Base-by-base conservation (phyloP, 768 basidiomycete species). In the Boletus pseudopeckii region DNA sequence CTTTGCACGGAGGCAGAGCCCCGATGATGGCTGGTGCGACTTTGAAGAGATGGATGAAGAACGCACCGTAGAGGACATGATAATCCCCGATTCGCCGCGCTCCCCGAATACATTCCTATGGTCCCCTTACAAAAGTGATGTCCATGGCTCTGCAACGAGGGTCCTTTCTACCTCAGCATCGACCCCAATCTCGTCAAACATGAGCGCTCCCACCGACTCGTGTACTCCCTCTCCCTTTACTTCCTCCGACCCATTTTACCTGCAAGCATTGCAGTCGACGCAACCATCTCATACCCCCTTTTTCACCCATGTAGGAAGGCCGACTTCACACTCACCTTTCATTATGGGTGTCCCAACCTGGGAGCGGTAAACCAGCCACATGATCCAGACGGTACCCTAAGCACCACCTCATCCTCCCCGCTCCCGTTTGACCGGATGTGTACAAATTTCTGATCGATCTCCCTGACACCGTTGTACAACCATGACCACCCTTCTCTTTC, bases 201-300 rank as follows among this genome's bases (percentile, higher is more conserved):
- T 51, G 44, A 53, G 15, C 52, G 54, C 63, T 39, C 61, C 72
- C 49, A 48, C 62, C 34, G 70, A 69, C 24, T 24, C 63, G 1
- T 59, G 44, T 48, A 1, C 57, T 24, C 34, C 70, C 48, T 74
- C 75, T 34, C 58, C 67, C 32, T 79, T 79, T 61, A 66, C 75
- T 1, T 73, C 76, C 47, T 75, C 78, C 11, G 79, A 80, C 56
- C 79, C 78, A n/a, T 79, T 79, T 63, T 79, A 76, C 59, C 58
- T 77, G 53, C 75, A 78, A 20, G 72, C 72, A 22, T 60, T 67
- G n/a, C 77, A 78, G 56, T 53, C 72, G 7, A 57, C 67, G 11
- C 72, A 74, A 51, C 64, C 70, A 37, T 47, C 72, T 0, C 64
- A 67, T 36, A 20, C 64, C 11, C 36, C 71, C 11, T 68, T 77